Conservation (phyloP, 129 eudicot species). For the Calendula officinalis region DNA sequence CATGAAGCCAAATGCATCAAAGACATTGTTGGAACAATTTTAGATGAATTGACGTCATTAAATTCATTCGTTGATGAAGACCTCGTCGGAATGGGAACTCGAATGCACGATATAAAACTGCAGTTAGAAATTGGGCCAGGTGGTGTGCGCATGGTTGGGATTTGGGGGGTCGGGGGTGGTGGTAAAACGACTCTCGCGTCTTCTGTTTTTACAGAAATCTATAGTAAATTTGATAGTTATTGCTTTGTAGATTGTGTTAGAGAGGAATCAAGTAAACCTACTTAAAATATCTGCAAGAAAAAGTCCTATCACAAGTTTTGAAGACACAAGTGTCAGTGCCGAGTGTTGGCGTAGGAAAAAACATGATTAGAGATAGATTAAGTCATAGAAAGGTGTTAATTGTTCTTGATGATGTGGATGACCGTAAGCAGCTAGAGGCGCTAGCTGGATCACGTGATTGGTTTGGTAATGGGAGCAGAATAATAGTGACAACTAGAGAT, state of each 20-base stretch:
- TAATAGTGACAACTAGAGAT: conserved; percentile 2
- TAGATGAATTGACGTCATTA: neutral
- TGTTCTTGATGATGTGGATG: conserved; percentile 1
- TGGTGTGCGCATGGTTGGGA: neutral
- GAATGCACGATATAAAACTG: neutral
- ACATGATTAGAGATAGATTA: neutral
- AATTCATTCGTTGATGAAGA: neutral
- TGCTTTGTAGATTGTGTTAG: neutral
- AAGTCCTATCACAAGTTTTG: neutral
- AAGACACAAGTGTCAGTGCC: neutral
- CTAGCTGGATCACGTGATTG: too few relatives aligned
- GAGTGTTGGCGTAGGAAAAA: neutral
- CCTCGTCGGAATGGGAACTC: neutral
- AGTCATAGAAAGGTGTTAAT: neutral
- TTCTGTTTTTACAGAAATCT: neutral
- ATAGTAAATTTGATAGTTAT: neutral
- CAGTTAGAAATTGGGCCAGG: neutral
- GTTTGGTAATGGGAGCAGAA: neutral
- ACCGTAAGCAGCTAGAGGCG: neutral
- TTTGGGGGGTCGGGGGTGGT: neutral
- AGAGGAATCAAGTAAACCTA: neutral
- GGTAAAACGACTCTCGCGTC: neutral
- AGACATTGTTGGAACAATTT: neutral
- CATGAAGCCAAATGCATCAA: too few relatives aligned
- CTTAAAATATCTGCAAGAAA: neutral